Conservation (phyloP, 495 filamentous ascomycete genomes). For the Penicillium canescens region DNA sequence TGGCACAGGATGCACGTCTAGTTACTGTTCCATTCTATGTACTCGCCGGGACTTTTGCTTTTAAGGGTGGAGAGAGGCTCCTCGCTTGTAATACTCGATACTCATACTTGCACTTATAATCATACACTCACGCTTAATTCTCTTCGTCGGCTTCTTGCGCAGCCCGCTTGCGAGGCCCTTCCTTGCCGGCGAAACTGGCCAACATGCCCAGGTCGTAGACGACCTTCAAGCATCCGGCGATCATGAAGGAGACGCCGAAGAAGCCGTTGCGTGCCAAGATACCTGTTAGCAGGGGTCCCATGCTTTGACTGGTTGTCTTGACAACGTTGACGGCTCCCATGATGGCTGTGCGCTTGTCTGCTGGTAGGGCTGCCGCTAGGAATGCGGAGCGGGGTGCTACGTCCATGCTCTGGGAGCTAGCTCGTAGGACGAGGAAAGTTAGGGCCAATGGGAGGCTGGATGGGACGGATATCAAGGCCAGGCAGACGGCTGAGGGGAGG, state of each 20-base stretch:
- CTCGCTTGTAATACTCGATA: too few species aligned
- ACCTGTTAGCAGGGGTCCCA: slow-evolving; percentile 70
- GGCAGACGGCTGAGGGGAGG: slow-evolving; percentile 71
- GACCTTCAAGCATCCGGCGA: slow-evolving; percentile 68
- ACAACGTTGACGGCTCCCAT: slow-evolving; percentile 72
- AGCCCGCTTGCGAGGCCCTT: slow-evolving; percentile 24
- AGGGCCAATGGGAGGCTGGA: slow-evolving; percentile 54
- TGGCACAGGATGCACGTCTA: too few species aligned
- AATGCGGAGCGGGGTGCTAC: slow-evolving; percentile 79
- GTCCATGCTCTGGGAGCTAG: slow-evolving; percentile 76
- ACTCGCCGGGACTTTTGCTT: too few species aligned
- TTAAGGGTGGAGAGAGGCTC: too few species aligned
- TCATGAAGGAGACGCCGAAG: slow-evolving; percentile 72
- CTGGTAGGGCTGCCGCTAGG: slow-evolving; percentile 67
- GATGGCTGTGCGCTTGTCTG: slow-evolving; percentile 75
- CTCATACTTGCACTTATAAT: too few species aligned
- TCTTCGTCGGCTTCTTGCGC: slow-evolving; percentile 16
- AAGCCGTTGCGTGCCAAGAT: slow-evolving; percentile 58
- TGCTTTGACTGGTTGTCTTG: slow-evolving; percentile 61
- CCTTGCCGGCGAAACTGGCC: slow-evolving; percentile 58
- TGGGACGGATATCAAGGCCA: slow-evolving; percentile 68
- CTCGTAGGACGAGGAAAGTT: slow-evolving; percentile 67
- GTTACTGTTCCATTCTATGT: too few species aligned
- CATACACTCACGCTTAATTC: background rate
- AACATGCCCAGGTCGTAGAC: slow-evolving; percentile 74